A percentile compares a stretch with the other conserved stretches of the same genome.
Conservation (phyloP, 306 rosid species). For the Lablab purpureus region DNA sequence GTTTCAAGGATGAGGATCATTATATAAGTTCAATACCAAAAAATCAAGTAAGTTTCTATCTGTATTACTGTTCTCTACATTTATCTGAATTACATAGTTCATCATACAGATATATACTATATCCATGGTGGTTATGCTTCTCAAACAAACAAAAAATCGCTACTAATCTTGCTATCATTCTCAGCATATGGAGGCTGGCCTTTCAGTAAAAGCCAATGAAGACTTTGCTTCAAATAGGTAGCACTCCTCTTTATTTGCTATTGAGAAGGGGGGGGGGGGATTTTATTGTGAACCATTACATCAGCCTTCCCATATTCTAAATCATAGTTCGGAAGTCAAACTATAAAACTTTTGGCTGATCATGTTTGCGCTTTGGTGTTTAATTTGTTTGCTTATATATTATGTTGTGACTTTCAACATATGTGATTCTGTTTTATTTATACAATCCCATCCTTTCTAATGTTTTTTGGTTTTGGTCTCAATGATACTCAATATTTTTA, state of each 20-base stretch:
- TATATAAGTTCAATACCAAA: slow-evolving; percentile 86
- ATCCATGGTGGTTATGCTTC: slow-evolving; percentile 29
- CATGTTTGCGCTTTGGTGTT: slow-evolving; percentile 23
- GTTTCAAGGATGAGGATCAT: slow-evolving; percentile 84
- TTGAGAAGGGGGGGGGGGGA: too few relatives aligned
- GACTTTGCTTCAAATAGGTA: slow-evolving; percentile 85
- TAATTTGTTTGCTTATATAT: slow-evolving; percentile 27
- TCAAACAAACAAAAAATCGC: slow-evolving; percentile 10
- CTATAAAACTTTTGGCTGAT: slow-evolving; percentile 8
- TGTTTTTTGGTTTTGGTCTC: slow-evolving; percentile 39
- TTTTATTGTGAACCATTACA: slow-evolving; percentile 3
- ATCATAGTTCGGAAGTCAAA: slow-evolving; percentile 23
- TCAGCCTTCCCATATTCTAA: too few relatives aligned
- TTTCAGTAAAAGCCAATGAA: slow-evolving; percentile 73
- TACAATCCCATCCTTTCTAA: not conserved
- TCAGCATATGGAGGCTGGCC: slow-evolving; percentile 94
- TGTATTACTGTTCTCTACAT: too few relatives aligned
- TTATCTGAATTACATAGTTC: slow-evolving; percentile 30
- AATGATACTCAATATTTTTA: slow-evolving; percentile 46
- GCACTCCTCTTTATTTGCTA: not conserved
- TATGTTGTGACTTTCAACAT: slow-evolving; percentile 20
- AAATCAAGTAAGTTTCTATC: slow-evolving; percentile 69
- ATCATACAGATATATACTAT: slow-evolving; percentile 23
- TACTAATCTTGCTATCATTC: slow-evolving; percentile 42
- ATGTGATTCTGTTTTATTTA: too few relatives aligned